phyloP scores from a whole-genome alignment of 768 basidiomycete genomes.

The Asterophora parasitica region DNA sequence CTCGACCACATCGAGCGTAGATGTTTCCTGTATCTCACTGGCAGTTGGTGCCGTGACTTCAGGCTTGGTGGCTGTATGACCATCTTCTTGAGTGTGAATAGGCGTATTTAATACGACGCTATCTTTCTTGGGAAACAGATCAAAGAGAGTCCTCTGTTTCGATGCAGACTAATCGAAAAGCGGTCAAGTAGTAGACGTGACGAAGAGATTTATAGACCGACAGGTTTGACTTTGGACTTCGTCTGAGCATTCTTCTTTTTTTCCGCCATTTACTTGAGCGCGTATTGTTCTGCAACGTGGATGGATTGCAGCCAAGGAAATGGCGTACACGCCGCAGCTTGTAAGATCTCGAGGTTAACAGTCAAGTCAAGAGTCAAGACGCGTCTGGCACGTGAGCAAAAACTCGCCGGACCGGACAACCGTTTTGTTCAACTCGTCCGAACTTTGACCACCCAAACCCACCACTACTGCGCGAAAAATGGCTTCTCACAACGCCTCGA shows the following conservation, averaged over 20 bases:
- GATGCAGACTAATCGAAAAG: conserved; percentile 11
- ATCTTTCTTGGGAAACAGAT: conserved; percentile 28
- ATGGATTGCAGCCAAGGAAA: not conserved
- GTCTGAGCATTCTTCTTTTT: conserved; percentile 19
- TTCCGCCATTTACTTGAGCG: conserved; percentile 19
- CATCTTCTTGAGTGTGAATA: not conserved
- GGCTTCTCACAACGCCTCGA: not conserved
- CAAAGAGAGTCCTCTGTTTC: conserved; percentile 39
- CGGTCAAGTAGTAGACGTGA: conserved; percentile 8
- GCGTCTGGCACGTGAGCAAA: conserved; percentile 5
- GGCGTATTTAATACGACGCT: not conserved
- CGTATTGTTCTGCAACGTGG: not conserved
- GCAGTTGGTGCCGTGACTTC: not conserved
- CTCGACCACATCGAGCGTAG: conserved; percentile 6
- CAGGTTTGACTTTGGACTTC: conserved; percentile 23
- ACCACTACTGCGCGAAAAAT: not conserved
- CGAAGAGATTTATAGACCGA: conserved; percentile 14
- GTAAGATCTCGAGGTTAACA: too few relatives aligned
- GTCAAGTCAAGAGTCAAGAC: conserved; percentile 6
- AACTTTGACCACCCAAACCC: not conserved
- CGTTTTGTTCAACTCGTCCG: not conserved
- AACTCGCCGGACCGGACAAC: too few relatives aligned
- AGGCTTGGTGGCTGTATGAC: not conserved
- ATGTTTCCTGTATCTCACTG: not conserved
- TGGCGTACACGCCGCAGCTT: too few relatives aligned